Evolutionary conservation across 306 rosid genomes (phyloP), one percentile per base, ranked within the genome.

Genomic region (Cucurbita moschata): DNA sequence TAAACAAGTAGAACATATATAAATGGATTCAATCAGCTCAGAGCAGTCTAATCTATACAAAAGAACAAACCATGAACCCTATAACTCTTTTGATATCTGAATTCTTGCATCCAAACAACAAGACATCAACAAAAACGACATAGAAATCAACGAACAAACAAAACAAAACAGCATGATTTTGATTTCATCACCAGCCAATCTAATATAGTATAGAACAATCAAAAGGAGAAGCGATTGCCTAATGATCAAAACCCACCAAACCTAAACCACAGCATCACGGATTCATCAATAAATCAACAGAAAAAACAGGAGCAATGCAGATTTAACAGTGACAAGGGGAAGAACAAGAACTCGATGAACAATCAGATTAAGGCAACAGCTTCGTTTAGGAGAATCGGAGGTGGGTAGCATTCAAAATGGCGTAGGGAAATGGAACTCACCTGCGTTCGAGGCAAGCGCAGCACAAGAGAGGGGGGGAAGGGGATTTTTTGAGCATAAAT

Each of bases 401-500:
- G 35, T 30, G 4, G 35, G 35, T 30, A 30, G 35, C 35, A 30
- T 30, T 30, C 35, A 30, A 30, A 30, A 30, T 30, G 35, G 35
- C 35, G 35, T 30, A 30, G 4, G 35, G 35, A 30, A 30, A 30
- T 30, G 3, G 35, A 30, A 30, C 35, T 30, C 35, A 30, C 35
- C 35, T 30, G 4, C 35, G 35, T 30, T 30, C 35, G 35, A 30
- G 35, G 35, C 35, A 30, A 30, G 35, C 35, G 35, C 35, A 30
- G 35, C 35, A 30, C 35, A 30, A 30, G 35, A 30, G 35, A 30
- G 4, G 35, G 35, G 35, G 53, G 16, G 35, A 8, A 4, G 47
- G 42, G 21, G 12, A 46, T n/a, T 10, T 75, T 82, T 54, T 81
- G 85, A 79, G 91, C 87, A 79, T 77, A 58, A 75, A 26, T 68